Conservation (phyloP, 2,329 filamentous ascomycete genomes). For the Bipolaris victoriae region DNA sequence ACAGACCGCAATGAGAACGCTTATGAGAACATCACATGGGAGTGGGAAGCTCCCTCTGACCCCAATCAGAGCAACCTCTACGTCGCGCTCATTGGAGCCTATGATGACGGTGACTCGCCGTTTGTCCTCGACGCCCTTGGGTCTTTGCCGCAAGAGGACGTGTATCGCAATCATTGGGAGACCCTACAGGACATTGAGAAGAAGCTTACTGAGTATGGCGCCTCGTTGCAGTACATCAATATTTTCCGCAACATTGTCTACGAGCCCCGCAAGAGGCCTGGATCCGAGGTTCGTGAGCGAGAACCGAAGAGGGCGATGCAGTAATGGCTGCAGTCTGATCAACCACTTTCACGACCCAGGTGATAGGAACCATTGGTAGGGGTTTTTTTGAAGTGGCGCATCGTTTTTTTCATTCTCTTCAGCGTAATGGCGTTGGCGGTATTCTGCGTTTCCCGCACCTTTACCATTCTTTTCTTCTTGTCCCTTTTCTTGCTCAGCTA, state of each 20-base stretch:
- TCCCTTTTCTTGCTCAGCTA: constrained; percentile 1
- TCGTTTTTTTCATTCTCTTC: constrained; percentile 10
- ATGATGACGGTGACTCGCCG: constrained; percentile 18
- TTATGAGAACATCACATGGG: constrained; percentile 42
- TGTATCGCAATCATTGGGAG: constrained; percentile 41
- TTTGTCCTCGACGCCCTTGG: constrained; percentile 42
- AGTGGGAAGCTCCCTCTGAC: constrained; percentile 30
- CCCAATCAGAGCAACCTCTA: constrained; percentile 43
- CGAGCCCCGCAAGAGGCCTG: constrained; percentile 44
- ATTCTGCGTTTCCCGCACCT: constrained; percentile 22
- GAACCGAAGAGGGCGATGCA: constrained; percentile 42
- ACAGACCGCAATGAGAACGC: constrained; percentile 41
- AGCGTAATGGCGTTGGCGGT: constrained; percentile 24
- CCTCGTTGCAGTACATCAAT: constrained; percentile 34
- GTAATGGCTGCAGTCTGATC: constrained; percentile 1
- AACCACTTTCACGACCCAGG: not conserved
- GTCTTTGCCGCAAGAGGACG: constrained; percentile 38
- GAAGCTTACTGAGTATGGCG: constrained; percentile 31
- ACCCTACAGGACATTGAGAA: constrained; percentile 34
- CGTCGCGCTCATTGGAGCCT: constrained; percentile 36
- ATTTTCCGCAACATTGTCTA: constrained; percentile 36
- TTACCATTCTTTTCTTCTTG: constrained; percentile 26
- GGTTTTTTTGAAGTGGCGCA: not conserved
- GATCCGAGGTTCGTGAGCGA: constrained; percentile 36
- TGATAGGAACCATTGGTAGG: not conserved